phyloP scores from a whole-genome alignment of 768 basidiomycete genomes.

The Plicaturopsis crispa region DNA sequence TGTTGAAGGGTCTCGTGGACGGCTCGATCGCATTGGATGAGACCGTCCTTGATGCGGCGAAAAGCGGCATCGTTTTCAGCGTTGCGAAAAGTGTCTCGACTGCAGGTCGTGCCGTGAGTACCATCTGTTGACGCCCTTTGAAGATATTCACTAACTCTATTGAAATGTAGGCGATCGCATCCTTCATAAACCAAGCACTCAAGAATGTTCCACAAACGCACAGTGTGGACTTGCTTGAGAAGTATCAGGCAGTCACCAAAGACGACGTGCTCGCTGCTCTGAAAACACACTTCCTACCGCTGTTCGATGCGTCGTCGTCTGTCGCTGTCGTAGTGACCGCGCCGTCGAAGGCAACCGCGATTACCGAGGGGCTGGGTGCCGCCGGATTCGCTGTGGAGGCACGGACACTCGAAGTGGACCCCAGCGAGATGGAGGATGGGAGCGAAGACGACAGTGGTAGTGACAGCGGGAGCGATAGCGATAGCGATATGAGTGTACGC shows the following conservation, averaged over 20 bases:
- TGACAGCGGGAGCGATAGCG: conserved; percentile 20
- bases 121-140: neutral
- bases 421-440: conserved; percentile 36
- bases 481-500: conserved; percentile 21
- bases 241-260: conserved; percentile 73
- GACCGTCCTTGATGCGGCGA: conserved; percentile 81
- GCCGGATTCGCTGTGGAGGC: conserved; percentile 79
- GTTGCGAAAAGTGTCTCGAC: conserved; percentile 81
- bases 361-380: conserved; percentile 51
- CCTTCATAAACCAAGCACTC: conserved; percentile 89
- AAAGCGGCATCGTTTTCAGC: conserved; percentile 83
- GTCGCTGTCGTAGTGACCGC: conserved; percentile 79
- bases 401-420: conserved; percentile 56
- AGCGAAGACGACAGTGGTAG: conserved; percentile 28
- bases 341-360: conserved; percentile 69
- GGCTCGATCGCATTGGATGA: conserved; percentile 80
- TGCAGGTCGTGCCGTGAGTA: conserved; percentile 74
- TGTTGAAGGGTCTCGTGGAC: conserved; percentile 74
- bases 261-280: conserved; percentile 68
- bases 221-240: conserved; percentile 69
- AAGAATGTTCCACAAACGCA: conserved; percentile 72
- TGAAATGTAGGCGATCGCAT: conserved; percentile 55
- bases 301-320: conserved; percentile 74
- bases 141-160: conserved; percentile 6
- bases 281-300: conserved; percentile 69